Conservation (phyloP, 768 basidiomycete genomes). For the Tylopilus balloui region DNA sequence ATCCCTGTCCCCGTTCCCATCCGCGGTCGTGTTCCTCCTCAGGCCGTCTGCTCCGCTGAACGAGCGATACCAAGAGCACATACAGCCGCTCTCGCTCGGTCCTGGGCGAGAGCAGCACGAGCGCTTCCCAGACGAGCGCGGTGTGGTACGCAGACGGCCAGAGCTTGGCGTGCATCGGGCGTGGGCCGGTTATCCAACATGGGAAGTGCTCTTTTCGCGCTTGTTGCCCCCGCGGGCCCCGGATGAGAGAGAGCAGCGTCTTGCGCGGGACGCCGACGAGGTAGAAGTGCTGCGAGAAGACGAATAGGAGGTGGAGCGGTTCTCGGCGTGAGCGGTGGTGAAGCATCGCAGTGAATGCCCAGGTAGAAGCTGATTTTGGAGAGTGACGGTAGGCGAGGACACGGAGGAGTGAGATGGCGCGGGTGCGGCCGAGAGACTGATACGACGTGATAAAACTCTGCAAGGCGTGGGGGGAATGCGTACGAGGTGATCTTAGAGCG, state of each 20-base stretch:
- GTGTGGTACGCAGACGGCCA: conserved; percentile 35
- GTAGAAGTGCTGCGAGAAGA: conserved; percentile 51
- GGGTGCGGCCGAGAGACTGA: conserved; percentile 18
- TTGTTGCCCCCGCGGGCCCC: conserved; percentile 9
- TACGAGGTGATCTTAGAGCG: conserved; percentile 20
- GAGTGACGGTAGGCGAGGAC: conserved; percentile 23
- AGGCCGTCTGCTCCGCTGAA: conserved; percentile 4
- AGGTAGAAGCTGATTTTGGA: conserved; percentile 21
- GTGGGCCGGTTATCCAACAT: not conserved
- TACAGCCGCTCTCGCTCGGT: conserved; percentile 39
- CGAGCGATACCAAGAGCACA: conserved; percentile 34
- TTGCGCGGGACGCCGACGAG: conserved; percentile 47
- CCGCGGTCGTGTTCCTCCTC: not conserved
- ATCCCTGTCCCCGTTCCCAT: not conserved
- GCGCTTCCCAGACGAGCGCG: conserved; percentile 33
- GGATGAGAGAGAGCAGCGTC: conserved; percentile 18
- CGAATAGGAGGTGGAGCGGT: conserved; percentile 27
- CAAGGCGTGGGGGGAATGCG: conserved; percentile 19
- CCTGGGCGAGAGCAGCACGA: conserved; percentile 21
- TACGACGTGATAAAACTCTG: conserved; percentile 21
- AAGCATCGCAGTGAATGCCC: conserved; percentile 31
- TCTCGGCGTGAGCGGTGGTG: conserved; percentile 20
- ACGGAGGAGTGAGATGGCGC: conserved; percentile 15
- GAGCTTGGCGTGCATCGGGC: conserved; percentile 15
- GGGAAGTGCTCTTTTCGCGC: not conserved